These are phyloP conservation scores for Mycena leptocephala DNA, from an alignment of 768 basidiomycete species.

Conservation along the genomic window DNA sequence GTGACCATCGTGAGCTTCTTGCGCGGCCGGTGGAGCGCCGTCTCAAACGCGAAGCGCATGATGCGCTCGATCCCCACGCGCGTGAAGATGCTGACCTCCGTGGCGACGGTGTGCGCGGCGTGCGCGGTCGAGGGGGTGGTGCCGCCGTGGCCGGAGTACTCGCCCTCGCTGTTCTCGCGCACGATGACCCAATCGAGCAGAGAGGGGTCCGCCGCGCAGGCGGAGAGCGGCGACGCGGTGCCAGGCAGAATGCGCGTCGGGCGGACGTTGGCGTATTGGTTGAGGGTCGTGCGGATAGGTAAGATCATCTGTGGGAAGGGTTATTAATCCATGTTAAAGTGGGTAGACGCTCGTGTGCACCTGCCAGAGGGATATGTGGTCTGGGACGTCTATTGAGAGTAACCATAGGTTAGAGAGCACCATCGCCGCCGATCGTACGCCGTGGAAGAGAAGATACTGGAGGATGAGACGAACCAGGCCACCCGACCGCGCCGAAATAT, in stretches of 20 bases:
- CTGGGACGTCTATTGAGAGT: constrained; percentile 56
- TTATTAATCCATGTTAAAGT: background rate
- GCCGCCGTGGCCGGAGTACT: constrained; percentile 68
- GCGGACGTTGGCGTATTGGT: constrained; percentile 68
- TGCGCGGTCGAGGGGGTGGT: constrained; percentile 59
- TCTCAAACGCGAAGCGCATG: constrained; percentile 68
- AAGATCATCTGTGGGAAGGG: constrained; percentile 47
- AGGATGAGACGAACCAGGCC: constrained; percentile 31
- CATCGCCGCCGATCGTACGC: background rate
- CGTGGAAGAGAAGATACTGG: background rate
- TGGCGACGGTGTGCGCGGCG: constrained; percentile 60
- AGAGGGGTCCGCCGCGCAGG: constrained; percentile 54
- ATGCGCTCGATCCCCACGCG: constrained; percentile 65
- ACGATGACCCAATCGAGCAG: constrained; percentile 69
- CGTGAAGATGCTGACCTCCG: constrained; percentile 62
- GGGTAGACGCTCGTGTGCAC: constrained; percentile 32
- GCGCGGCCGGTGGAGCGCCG: constrained; percentile 63
- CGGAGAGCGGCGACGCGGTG: constrained; percentile 63
- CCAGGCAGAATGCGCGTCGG: constrained; percentile 66
- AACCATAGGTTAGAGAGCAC: constrained; percentile 28
- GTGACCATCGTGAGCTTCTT: constrained; percentile 70
- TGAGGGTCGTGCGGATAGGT: constrained; percentile 67
- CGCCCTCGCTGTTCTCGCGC: constrained; percentile 72
- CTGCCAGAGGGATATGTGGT: constrained; percentile 73
- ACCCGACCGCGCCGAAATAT: constrained; percentile 63